Evolutionary conservation across 108 stramenopile genomes (phyloP).

Genomic region (Mayamaea pseudoterrestris): DNA sequence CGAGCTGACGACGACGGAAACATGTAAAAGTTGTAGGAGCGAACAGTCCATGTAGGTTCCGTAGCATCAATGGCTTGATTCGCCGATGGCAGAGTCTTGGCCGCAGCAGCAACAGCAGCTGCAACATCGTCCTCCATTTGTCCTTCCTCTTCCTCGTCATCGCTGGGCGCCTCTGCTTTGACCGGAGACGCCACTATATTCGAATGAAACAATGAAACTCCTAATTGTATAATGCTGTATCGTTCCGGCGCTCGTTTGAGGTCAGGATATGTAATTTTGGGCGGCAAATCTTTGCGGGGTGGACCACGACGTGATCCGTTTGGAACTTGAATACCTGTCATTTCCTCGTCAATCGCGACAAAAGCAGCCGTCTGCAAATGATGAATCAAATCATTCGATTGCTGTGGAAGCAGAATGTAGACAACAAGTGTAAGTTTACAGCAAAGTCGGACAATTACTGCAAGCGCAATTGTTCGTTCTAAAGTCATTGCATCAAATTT

Average conservation of each 20-base stretch:
- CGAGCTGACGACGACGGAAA: no score
- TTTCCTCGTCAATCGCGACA: constrained; percentile 71
- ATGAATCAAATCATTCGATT: constrained; percentile 52
- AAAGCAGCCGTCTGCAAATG: constrained; percentile 57
- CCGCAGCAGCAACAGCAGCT: no score
- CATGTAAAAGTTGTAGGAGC: constrained; percentile 64
- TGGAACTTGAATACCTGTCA: constrained; percentile 59
- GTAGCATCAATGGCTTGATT: no score
- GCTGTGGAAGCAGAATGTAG: constrained; percentile 12
- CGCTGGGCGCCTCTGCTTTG: no score
- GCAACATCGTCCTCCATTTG: no score
- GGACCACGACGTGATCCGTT: constrained; percentile 14
- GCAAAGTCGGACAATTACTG: not conserved
- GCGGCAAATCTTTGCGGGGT: constrained; percentile 58
- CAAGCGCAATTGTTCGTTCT: no score
- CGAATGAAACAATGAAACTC: constrained; percentile 63
- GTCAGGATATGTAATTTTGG: constrained; percentile 29
- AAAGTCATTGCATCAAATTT: no score
- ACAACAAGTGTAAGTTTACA: not conserved
- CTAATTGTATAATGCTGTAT: constrained; percentile 66
- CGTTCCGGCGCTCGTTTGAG: constrained; percentile 49
- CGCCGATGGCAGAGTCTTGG: no score
- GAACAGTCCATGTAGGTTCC: constrained; percentile 15
- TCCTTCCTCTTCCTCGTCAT: no score
- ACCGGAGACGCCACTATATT: constrained; percentile 7